Evolutionary conservation across 2,329 filamentous ascomycete species (phyloP), one percentile per base, ranked within the genome.

Genomic region (Botrytis deweyae): DNA sequence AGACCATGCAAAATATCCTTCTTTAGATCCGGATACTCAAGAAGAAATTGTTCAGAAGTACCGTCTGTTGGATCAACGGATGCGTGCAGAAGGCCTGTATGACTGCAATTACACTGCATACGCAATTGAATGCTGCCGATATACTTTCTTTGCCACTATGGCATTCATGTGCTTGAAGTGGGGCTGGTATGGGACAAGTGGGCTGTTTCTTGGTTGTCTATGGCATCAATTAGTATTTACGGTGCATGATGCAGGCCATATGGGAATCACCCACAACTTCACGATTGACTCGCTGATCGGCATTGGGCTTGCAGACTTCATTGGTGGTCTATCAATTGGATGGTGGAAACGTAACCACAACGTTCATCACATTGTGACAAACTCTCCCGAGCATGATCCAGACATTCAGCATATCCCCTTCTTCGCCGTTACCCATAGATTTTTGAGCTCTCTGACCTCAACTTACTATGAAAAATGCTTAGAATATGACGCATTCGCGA

Each of bases 281-380:
- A 90, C 92, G 68, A 83, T 90, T 55, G 96, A 99, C 82, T 92
- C 92, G 2, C 86, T 92, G 67, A 93, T 99, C 76, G 95, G 94
- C 67, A 97, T 98, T 80, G 84, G 97, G 76, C 92, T 98, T 79
- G 94, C 95, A 71, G 92, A 97, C 81, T 98, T 92, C 79, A 85
- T 96, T 33, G 96, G 96, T 55, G 96, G 96, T 0, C 84, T 99
- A 49, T 97, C 94, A 40, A 84, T 97, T 72, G 93, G 95, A 63
- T 99, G 96, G 96, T 99, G 96, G 95, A 98, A 98, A 84, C 88
- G 90, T 75, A 98, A 91, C 81, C 95, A 98, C 83, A 98, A 98
- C 80, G 94, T 98, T 14, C 95, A 98, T 81, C 95, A 98, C 80
- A 94, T 98, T 78, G 92, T 98, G 70, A 98, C 96, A 29, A 98